Evolutionary conservation across 2,329 filamentous ascomycete species (phyloP), one percentile per base, ranked within the genome.

Genomic region (Arthrobotrys pseudoclavata): DNA sequence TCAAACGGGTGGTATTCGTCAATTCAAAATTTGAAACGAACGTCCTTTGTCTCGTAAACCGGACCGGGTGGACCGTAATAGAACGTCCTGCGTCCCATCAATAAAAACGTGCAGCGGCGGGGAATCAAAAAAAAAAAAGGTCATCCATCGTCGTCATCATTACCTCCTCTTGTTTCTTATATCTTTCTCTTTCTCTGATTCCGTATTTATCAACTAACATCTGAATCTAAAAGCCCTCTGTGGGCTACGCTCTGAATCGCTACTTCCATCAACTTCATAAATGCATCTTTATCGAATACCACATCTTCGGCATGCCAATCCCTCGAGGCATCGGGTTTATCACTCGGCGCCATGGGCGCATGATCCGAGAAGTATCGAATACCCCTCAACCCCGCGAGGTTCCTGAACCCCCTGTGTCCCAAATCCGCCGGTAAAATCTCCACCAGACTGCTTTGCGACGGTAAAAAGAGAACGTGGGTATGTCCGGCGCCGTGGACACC

Each of bases 401-500:
- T 86, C 24, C 84, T 82, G 76, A 86, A 86, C 0, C 84, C 84
- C 75, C 82, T 83, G 71, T 84, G 81, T 20, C 81, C 79, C 18
- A 85, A 72, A 5, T 81, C 81, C 1, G 79, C 72, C 2, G 85
- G 85, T 34, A 84, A 79, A 29, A 86, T 85, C 81, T 87, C 85
- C 4, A 86, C 83, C 6, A 86, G 79, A 15, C 79, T 80, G 10
- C 80, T 76, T 37, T 80, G 79, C 20, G 79, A 55, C 0, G 79
- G 79, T 20, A 82, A 52, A 24, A 77, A 79, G 45, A 69, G 74
- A 0, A 80, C 79, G 75, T 86, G 84, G 3, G 85, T 84, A 15
- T 86, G 80, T 0, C 84, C 85, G 0, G 85, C 85, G 48, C 85
- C 85, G 79, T 86, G 85, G 1, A 85, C 83, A 31, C 85, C 85